These are phyloP conservation scores for Blepharisma japonicum DNA, from an alignment of 73 alveolate genomes.

Conservation along the genomic window DNA sequence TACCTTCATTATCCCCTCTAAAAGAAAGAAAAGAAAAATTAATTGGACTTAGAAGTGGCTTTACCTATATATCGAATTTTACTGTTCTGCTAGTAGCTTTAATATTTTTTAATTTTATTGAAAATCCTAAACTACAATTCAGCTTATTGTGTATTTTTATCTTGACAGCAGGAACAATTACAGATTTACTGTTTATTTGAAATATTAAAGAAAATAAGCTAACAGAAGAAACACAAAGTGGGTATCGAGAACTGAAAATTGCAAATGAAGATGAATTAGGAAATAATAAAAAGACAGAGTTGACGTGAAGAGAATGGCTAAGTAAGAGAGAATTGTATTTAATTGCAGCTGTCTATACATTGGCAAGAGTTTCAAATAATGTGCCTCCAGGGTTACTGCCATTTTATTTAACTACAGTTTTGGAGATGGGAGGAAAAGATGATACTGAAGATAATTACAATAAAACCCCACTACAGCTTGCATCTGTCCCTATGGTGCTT, in stretches of 20 bases:
- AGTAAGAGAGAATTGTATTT: conserved; percentile 18
- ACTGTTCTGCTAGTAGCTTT: conserved; percentile 47
- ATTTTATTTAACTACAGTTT: conserved; percentile 50
- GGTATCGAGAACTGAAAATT: conserved; percentile 3
- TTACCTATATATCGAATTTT: conserved; percentile 48
- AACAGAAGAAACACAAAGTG: conserved; percentile 33
- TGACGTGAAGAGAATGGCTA: conserved; percentile 16
- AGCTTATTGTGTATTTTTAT: conserved; percentile 33
- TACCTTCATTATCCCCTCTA: conserved; percentile 50
- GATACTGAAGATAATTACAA: conserved; percentile 43
- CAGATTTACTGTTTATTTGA: conserved; percentile 32
- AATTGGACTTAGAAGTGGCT: conserved; percentile 44
- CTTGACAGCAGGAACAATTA: conserved; percentile 37
- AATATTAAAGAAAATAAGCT: conserved; percentile 45
- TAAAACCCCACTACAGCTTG: conserved; percentile 64
- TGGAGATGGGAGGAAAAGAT: conserved; percentile 53
- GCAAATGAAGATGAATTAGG: not conserved
- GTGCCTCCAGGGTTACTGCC: conserved; percentile 70
- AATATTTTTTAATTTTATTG: conserved; percentile 35
- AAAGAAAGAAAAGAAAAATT: conserved; percentile 51
- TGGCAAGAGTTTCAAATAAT: conserved; percentile 69
- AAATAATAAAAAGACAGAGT: not conserved
- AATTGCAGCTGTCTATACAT: conserved; percentile 53
- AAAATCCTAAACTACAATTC: conserved; percentile 37
- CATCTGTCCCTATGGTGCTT: conserved; percentile 64